A percentile compares a stretch with the other conserved stretches of the same genome.
Evolutionary conservation across 768 basidiomycete species (phyloP).

Genomic region (Rhodotorula kratochvilovae): DNA sequence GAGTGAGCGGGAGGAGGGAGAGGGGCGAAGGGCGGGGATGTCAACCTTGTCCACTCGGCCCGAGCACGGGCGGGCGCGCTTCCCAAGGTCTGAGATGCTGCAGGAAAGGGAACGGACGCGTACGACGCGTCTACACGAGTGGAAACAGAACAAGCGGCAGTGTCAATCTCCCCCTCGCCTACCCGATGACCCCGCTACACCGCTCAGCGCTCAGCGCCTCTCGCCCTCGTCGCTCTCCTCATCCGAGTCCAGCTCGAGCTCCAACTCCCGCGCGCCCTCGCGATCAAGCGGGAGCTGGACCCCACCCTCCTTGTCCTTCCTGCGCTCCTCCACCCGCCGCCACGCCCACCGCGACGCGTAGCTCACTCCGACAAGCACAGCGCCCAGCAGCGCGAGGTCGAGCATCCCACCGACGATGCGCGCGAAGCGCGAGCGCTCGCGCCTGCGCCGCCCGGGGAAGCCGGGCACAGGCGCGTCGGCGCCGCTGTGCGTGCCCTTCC

Average conservation of each 20-base stretch:
- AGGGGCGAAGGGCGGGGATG: no score
- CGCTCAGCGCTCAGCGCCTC: no score
- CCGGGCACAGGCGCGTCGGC: neutral
- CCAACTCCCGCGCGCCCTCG: neutral
- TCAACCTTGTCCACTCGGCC: no score
- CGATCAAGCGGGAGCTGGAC: slow-evolving; percentile 4
- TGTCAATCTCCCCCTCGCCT: no score
- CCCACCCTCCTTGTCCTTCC: neutral
- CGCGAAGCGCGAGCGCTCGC: neutral
- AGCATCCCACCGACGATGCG: neutral
- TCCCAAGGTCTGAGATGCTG: no score
- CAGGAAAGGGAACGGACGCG: no score
- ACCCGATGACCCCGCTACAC: no score
- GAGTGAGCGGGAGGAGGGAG: no score
- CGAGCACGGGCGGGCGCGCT: no score
- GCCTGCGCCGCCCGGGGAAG: neutral
- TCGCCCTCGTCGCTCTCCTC: neutral
- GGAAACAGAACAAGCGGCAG: no score
- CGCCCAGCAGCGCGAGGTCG: neutral
- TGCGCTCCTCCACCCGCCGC: neutral
- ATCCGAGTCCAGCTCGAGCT: neutral
- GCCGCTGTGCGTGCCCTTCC: neutral
- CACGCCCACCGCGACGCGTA: neutral
- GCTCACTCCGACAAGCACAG: neutral
- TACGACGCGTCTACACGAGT: no score